Conservation (phyloP, 768 basidiomycete species). For the Tremella yokohamensis region DNA sequence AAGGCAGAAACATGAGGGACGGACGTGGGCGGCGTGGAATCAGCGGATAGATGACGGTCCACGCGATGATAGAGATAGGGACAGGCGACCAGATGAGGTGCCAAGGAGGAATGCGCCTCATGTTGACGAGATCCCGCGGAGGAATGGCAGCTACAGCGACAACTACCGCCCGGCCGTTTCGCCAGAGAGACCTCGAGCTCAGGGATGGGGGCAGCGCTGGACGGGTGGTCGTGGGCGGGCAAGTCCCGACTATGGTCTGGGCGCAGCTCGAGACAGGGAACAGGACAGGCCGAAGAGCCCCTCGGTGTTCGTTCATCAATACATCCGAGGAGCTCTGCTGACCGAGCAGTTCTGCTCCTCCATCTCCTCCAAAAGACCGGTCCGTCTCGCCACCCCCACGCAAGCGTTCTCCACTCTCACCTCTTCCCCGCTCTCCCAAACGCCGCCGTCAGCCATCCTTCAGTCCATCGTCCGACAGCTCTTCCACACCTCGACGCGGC, state of each 20-base stretch:
- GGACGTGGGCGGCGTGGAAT: neutral
- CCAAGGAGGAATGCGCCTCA: no score
- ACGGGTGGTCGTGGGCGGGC: neutral
- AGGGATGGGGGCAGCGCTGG: no score
- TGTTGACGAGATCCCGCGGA: no score
- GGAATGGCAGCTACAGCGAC: no score
- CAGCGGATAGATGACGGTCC: neutral
- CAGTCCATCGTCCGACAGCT: neutral
- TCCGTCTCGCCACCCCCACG: neutral
- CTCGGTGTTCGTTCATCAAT: no score
- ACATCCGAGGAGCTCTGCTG: neutral
- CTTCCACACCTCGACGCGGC: neutral
- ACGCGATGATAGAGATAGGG: neutral
- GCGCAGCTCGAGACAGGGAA: neutral
- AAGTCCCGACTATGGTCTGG: neutral
- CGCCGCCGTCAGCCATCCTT: neutral
- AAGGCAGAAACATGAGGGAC: neutral
- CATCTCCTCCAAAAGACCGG: neutral
- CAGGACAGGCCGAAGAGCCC: no score
- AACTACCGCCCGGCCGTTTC: no score
- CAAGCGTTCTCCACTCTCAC: constrained; percentile 1
- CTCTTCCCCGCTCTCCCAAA: neutral
- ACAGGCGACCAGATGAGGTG: no score
- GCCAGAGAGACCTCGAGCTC: no score
- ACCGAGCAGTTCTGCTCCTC: neutral